Evolutionary conservation across 257 asterid species (phyloP), one percentile per base, ranked within the genome.

Genomic region (Solanum clarkiae): DNA sequence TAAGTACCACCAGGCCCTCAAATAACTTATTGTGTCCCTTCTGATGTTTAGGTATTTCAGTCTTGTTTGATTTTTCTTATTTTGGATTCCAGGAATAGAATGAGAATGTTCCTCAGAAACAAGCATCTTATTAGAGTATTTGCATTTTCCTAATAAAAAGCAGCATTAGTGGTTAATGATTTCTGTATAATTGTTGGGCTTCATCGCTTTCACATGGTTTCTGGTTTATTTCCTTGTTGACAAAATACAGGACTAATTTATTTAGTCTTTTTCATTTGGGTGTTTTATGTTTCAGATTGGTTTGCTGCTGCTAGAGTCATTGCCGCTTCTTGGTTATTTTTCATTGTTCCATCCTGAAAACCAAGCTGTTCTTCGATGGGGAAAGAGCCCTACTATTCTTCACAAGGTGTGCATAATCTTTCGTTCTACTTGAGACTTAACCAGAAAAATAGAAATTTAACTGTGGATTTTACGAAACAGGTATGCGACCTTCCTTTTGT

Each of bases 321-420:
- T 93, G 88, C 92, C 95, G 12, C 96, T 96, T 84, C 98, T 96
- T 75, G 98, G 99, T 86, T 95, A 94, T 89, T 96, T 96, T 81
- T 90, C 99, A 17, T 85, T 95, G 82, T 95, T 96, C 90, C 99
- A 96, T 84, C 90, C 90, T 4, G 97, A 92, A 89, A 96, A 96
- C 84, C 99, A 96, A 91, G 98, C 97, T 44, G 99, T 96, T 54
- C 97, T 96, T 82, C 97, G 96, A 71, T 96, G 99, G 99, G 99
- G 99, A 89, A 96, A 96, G 94, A 92, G 98, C 89, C 99, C 98
- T 66, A 94, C 99, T 54, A 96, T 96, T 90, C 99, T 96, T 87
- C 99, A 96, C 91, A 96, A 96, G 97, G 99, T 95, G 81, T 83
- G 87, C 84, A 22, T 42, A 60, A 60, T 70, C 83, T 83, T 51